phyloP scores from a whole-genome alignment of 371 early-diverging fungal genomes.

The Rhizopus delemar region DNA sequence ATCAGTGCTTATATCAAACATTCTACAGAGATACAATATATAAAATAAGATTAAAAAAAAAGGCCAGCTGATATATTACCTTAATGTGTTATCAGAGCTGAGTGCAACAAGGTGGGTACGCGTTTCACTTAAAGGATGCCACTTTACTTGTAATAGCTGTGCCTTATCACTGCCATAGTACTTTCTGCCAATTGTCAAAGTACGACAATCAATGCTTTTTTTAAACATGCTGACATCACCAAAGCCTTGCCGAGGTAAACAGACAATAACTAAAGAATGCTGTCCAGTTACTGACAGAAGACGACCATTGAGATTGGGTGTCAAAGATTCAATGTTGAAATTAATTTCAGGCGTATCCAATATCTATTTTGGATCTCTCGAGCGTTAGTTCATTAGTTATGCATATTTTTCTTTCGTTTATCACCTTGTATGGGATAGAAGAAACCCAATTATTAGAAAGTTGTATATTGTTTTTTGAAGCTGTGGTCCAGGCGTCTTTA shows the following conservation, averaged over 20 bases:
- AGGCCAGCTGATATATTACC: slow-evolving; percentile 15
- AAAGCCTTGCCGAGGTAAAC: slow-evolving; percentile 36
- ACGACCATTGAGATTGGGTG: slow-evolving; percentile 32
- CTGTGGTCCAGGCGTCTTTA: slow-evolving; percentile 43
- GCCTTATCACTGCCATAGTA: slow-evolving; percentile 13
- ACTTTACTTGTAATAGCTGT: slow-evolving; percentile 32
- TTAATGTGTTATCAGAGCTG: slow-evolving; percentile 32
- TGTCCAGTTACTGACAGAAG: slow-evolving; percentile 38
- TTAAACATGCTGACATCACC: slow-evolving; percentile 3
- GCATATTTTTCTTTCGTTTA: too few relatives aligned
- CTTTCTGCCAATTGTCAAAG: slow-evolving; percentile 27
- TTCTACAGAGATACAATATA: slow-evolving; percentile 19
- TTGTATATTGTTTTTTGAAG: slow-evolving; percentile 11
- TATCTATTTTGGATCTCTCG: slow-evolving; percentile 18
- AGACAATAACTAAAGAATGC: slow-evolving; percentile 27
- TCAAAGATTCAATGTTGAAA: slow-evolving; percentile 34
- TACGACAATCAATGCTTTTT: slow-evolving; percentile 28
- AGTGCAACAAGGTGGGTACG: slow-evolving; percentile 41
- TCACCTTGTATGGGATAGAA: slow-evolving; percentile 43
- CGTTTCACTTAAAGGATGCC: slow-evolving; percentile 53
- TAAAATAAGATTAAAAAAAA: neutral
- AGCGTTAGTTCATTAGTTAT: too few relatives aligned
- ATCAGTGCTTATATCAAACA: slow-evolving; percentile 43
- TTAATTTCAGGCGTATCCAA: slow-evolving; percentile 43
- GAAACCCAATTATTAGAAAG: slow-evolving; percentile 27